A percentile compares a stretch with the other conserved stretches of the same genome.
These are phyloP conservation scores for Arabidopsis arenosa DNA, from an alignment of 345 rosid genomes.

Conservation along the genomic window DNA sequence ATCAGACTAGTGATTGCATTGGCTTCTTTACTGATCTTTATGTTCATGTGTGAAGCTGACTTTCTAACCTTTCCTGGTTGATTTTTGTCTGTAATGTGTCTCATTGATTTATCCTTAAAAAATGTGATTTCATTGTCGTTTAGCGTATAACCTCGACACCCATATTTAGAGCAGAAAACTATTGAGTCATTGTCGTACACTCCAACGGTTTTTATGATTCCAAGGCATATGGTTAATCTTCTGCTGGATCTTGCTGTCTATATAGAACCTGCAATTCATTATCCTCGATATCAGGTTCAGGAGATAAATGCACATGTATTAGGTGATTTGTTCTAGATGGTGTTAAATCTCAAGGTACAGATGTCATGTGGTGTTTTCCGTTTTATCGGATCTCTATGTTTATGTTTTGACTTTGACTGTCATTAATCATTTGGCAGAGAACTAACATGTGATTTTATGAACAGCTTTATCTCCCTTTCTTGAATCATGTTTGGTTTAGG, in stretches of 20 bases:
- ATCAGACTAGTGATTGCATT: conserved; percentile 12
- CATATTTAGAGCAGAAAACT: conserved; percentile 11
- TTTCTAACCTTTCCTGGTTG: conserved; percentile 17
- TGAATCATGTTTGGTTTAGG: conserved; percentile 20
- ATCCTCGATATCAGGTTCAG: conserved; percentile 31
- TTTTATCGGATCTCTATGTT: conserved; percentile 44
- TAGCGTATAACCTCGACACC: conserved; percentile 7
- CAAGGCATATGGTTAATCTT: conserved; percentile 32
- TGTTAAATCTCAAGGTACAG: conserved; percentile 12
- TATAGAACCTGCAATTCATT: conserved; percentile 24
- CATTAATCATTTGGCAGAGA: conserved; percentile 30
- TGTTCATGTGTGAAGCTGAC: conserved; percentile 28
- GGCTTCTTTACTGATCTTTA: conserved; percentile 8
- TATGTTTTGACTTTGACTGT: conserved; percentile 42
- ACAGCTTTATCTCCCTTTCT: conserved; percentile 1
- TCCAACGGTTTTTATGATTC: conserved; percentile 33
- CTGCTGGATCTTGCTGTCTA: conserved; percentile 40
- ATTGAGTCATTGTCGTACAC: not conserved
- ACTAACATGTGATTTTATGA: conserved; percentile 26
- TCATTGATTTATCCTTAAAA: not conserved
- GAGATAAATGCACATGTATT: conserved; percentile 36
- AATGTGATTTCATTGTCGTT: conserved; percentile 1
- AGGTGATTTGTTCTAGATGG: conserved; percentile 14
- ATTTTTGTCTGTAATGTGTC: conserved; percentile 20
- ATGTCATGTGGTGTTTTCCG: conserved; percentile 40